A percentile compares a stretch with the other conserved stretches of the same genome.
Evolutionary conservation across 352 stramenopile species (phyloP).

Genomic region (Phytopythium cucurbitacearum): DNA sequence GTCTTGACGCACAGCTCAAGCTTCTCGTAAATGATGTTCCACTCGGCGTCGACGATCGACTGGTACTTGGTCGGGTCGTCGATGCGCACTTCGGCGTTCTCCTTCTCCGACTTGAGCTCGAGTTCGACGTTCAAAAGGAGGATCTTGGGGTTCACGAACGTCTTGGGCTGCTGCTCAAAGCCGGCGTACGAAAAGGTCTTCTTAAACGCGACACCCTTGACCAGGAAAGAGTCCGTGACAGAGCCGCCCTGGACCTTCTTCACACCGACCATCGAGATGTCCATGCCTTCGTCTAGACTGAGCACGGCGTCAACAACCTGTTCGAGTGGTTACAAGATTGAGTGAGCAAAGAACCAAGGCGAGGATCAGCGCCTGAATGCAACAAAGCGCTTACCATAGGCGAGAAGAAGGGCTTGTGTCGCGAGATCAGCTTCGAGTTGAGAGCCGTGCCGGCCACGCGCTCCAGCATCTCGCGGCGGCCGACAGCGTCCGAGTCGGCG

Average conservation of each 20-base stretch:
- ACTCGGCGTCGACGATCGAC: constrained; percentile 99
- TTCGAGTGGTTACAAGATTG: too few relatives aligned
- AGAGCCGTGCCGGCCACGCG: constrained; percentile 94
- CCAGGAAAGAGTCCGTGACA: constrained; percentile 97
- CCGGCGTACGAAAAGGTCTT: constrained; percentile 99
- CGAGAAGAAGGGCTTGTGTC: constrained; percentile 97
- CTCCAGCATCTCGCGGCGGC: constrained; percentile 86
- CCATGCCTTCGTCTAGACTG: constrained; percentile 86
- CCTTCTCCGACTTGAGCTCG: constrained; percentile 99
- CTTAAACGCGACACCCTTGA: constrained; percentile 98
- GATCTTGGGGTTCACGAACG: constrained; percentile 95
- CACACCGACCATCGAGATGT: constrained; percentile 93
- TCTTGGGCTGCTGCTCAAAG: constrained; percentile 99
- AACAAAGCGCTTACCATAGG: constrained; percentile 82
- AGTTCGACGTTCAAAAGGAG: constrained; percentile 98
- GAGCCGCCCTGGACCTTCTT: constrained; percentile 98
- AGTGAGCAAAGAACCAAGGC: not conserved
- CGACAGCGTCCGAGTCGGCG: constrained; percentile 72
- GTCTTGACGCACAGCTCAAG: constrained; percentile 88
- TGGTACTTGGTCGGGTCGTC: constrained; percentile 98
- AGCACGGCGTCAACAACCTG: constrained; percentile 94
- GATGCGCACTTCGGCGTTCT: constrained; percentile 98
- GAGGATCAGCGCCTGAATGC: not conserved
- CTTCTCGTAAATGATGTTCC: constrained; percentile 99
- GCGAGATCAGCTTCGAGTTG: constrained; percentile 98